Evolutionary conservation across 2,329 filamentous ascomycete species (phyloP).

Genomic region (Aspergillus clavatus): DNA sequence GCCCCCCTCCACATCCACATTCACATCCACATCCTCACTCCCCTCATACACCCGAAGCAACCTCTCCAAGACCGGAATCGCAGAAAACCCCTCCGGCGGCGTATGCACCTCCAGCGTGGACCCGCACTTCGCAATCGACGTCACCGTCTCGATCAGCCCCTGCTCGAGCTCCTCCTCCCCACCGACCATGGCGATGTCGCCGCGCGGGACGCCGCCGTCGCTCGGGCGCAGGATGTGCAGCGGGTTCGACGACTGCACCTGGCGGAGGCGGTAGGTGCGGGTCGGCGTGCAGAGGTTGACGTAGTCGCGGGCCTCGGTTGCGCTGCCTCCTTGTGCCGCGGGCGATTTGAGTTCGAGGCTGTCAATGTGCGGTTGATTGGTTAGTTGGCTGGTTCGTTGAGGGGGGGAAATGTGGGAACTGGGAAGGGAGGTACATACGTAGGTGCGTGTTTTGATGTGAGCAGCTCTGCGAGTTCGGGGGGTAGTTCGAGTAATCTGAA

Average conservation of each 20-base stretch:
- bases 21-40: constrained; percentile 14
- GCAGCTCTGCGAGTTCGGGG: constrained; percentile 50
- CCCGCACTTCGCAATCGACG: constrained; percentile 42
- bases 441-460: constrained; percentile 45
- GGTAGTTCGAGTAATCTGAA: constrained; percentile 59
- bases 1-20: constrained; percentile 18
- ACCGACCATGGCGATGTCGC: constrained; percentile 26
- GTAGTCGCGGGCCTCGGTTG: constrained; percentile 28
- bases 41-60: constrained; percentile 29
- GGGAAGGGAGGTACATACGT: constrained; percentile 20
- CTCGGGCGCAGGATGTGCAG: constrained; percentile 51
- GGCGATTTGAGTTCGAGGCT: constrained; percentile 44
- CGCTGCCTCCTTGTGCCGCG: constrained; percentile 4
- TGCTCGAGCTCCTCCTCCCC: constrained; percentile 15
- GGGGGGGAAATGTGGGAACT: too few species aligned
- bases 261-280: constrained; percentile 56
- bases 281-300: constrained; percentile 57
- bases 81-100: constrained; percentile 29
- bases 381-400: too few species aligned
- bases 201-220: constrained; percentile 24
- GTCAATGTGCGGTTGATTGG: too few species aligned
- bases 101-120: constrained; percentile 44
- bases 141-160: constrained; percentile 31
- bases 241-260: constrained; percentile 63
- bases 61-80: constrained; percentile 25